Evolutionary conservation across 441 rosid species (phyloP), one percentile per base, ranked within the genome.

Genomic region (Syzygium malaccense): DNA sequence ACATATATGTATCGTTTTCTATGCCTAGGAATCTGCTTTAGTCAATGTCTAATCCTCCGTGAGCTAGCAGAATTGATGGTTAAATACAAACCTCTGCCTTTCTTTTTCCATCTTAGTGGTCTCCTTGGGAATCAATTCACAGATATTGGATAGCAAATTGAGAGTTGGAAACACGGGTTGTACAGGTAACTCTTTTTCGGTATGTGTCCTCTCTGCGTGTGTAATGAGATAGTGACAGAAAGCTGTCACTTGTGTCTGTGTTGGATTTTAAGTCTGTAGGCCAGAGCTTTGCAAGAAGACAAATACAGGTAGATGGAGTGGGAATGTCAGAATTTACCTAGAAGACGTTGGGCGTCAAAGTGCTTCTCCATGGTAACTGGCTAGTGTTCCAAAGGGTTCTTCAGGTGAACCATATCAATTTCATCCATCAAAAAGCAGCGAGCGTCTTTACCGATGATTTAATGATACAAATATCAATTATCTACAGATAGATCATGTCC

Each of bases 111-210:
- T 41, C 37, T 85, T 18, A 55, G 49, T 37, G 41, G 86, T 85
- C 92, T 87, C 88, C 93, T 91, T 90, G 30, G 87, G 79, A 89
- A 90, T 86, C 64, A 91, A 91, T 92, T 89, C 89, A 86, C 88
- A 88, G 92, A 91, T 86, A 85, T 33, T 87, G 88, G 94, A 93
- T 91, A 55, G 91, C 53, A 78, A 87, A 51, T 88, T 91, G 85
- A 90, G 88, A 86, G 88, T 37, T 75, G 83, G 83, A 75, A 23
- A 75, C 51, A 41, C 83, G 83, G 83, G 83, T 23, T 23, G 83
- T 23, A 75, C 83, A 41, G 83, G 83, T 14, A 75, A 41, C 83
- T 75, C 83, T 45, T 75, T 75, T 75, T 75, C 83, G 83, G 83
- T 41, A 37, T 37, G 83, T 26, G 83, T 75, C 83, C 83, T 75